Conservation (phyloP, 1,139 yeast species). For the Scheffersomyces parashehatae region DNA sequence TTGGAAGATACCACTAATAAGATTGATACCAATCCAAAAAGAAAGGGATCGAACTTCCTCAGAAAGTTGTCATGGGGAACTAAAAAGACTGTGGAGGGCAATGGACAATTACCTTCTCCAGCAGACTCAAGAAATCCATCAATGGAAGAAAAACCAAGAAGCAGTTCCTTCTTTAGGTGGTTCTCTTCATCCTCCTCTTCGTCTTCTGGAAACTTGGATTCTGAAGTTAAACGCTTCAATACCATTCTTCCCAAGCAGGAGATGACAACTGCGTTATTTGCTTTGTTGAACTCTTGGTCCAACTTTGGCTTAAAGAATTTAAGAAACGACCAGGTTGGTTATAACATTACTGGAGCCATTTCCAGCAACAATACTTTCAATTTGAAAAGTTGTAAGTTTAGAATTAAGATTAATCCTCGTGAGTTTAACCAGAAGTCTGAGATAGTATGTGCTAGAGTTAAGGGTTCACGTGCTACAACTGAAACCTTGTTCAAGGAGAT, state of each 20-base stretch:
- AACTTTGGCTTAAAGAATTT: slow-evolving; percentile 67
- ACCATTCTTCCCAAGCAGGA: slow-evolving; percentile 55
- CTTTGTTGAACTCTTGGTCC: slow-evolving; percentile 67
- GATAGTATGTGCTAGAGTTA: slow-evolving; percentile 46
- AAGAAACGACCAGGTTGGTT: slow-evolving; percentile 43
- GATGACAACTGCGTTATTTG: slow-evolving; percentile 63
- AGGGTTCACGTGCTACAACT: slow-evolving; percentile 45
- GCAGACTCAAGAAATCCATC: slow-evolving; percentile 34
- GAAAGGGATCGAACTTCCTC: slow-evolving; percentile 51
- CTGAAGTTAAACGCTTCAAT: slow-evolving; percentile 37
- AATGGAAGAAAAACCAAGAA: slow-evolving; percentile 33
- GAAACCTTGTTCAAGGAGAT: slow-evolving; percentile 48
- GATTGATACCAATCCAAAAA: slow-evolving; percentile 27
- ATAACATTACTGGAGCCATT: slow-evolving; percentile 58
- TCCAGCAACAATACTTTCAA: slow-evolving; percentile 63
- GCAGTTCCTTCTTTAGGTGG: slow-evolving; percentile 44
- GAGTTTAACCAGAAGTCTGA: slow-evolving; percentile 46
- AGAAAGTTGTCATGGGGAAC: slow-evolving; percentile 64
- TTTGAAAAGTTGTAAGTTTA: slow-evolving; percentile 64
- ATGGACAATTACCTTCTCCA: slow-evolving; percentile 37
- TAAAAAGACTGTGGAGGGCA: slow-evolving; percentile 33
- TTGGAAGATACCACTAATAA: slow-evolving; percentile 36
- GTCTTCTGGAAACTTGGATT: slow-evolving; percentile 5
- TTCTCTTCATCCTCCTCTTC: slow-evolving; percentile 32
- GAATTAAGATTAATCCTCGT: slow-evolving; percentile 47